Conservation (phyloP, 345 rosid genomes). For the Corymbia maculata region DNA sequence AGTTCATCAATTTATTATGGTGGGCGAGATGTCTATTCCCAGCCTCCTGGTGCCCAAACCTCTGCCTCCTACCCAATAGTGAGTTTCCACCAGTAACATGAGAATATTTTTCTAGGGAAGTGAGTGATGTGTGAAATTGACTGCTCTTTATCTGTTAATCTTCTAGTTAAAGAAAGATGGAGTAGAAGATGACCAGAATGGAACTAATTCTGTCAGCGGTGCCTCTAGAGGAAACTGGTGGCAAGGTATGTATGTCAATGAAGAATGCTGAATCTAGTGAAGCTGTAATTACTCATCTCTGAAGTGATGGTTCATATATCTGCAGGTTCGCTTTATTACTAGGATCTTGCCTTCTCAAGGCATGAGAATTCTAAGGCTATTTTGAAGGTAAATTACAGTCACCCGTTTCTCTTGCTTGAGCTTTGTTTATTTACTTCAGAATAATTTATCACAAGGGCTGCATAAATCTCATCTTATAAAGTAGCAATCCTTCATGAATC, state of each 20-base stretch:
- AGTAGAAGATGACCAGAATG: slow-evolving; percentile 47
- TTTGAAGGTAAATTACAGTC: not conserved
- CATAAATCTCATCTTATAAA: not conserved
- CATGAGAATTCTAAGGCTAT: slow-evolving; percentile 10
- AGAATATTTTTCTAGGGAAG: not conserved
- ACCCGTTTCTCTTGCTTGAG: not conserved
- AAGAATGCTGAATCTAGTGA: not conserved
- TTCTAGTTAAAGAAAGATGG: slow-evolving; percentile 47
- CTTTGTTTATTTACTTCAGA: not conserved
- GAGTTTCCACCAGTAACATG: slow-evolving; percentile 10
- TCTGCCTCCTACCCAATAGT: slow-evolving; percentile 36
- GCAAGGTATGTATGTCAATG: slow-evolving; percentile 43
- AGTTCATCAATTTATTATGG: slow-evolving; percentile 89
- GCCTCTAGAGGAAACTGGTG: slow-evolving; percentile 96
- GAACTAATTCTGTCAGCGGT: slow-evolving; percentile 29
- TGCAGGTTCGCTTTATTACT: slow-evolving; percentile 85
- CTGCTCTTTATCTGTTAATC: not conserved
- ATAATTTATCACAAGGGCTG: not conserved
- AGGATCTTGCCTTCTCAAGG: slow-evolving; percentile 20
- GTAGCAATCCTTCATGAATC: not conserved
- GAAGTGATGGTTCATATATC: not conserved
- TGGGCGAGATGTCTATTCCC: slow-evolving; percentile 65
- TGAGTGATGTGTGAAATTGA: not conserved
- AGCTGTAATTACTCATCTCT: not conserved
- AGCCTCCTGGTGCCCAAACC: slow-evolving; percentile 17